Conservation (phyloP, 106 monocot genomes). For the Platanthera zijinensis region DNA sequence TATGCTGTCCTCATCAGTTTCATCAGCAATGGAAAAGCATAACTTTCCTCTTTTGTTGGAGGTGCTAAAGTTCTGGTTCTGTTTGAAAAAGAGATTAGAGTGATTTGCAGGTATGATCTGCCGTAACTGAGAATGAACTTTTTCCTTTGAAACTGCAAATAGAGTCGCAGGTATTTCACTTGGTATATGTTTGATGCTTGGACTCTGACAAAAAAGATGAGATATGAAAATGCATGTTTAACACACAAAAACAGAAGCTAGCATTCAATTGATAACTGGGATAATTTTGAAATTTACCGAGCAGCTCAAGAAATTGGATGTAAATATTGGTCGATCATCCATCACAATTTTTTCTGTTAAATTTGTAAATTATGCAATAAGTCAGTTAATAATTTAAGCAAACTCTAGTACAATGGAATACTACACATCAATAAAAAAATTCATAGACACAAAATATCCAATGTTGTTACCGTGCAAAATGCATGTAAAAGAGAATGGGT, state of each 20-base stretch:
- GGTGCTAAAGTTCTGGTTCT: conserved; percentile 1
- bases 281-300: conserved; percentile 28
- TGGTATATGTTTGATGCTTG: conserved; percentile 16
- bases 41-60: conserved; percentile 13
- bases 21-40: conserved; percentile 10
- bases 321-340: conserved; percentile 11
- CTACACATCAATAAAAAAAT: neutral
- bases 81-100: conserved; percentile 37
- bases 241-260: neutral
- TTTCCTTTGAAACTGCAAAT: conserved; percentile 14
- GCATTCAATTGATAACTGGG: conserved; percentile 1
- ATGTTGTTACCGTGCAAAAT: no score
- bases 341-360: conserved; percentile 18
- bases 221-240: neutral
- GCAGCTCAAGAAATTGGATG: conserved; percentile 16
- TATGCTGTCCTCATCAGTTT: conserved; percentile 6
- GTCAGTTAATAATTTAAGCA: conserved; percentile 3
- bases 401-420: neutral
- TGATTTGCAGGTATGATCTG: conserved; percentile 68
- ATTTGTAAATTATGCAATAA: neutral
- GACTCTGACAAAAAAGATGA: conserved; percentile 25
- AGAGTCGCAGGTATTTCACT: conserved; percentile 16
- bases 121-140: conserved; percentile 15
- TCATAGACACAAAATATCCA: neutral
- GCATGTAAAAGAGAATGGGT: no score